Evolutionary conservation across 441 rosid species (phyloP).

Genomic region (Francoa sonchifolia): DNA sequence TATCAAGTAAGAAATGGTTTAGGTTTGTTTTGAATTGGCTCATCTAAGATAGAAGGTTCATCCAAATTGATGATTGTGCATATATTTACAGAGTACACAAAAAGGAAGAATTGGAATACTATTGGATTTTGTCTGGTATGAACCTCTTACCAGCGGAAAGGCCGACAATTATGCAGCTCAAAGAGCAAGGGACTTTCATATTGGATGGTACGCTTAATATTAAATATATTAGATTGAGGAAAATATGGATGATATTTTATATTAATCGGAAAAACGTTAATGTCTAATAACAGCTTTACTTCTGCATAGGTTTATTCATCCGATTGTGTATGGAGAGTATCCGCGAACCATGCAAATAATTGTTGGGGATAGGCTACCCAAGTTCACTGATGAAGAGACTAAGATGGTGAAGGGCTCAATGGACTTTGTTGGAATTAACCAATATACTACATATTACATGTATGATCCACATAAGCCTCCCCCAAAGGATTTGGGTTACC

Average conservation of each 20-base stretch:
- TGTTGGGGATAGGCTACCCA: slow-evolving; percentile 61
- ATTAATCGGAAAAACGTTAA: no score
- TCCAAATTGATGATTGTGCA: neutral
- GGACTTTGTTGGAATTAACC: slow-evolving; percentile 86
- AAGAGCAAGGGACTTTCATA: slow-evolving; percentile 89
- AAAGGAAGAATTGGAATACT: slow-evolving; percentile 84
- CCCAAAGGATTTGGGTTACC: slow-evolving; percentile 48
- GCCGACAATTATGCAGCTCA: slow-evolving; percentile 83
- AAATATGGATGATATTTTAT: no score
- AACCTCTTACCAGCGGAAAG: slow-evolving; percentile 78
- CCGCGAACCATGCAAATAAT: slow-evolving; percentile 74
- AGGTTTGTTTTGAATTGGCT: no score
- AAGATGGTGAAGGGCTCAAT: slow-evolving; percentile 80
- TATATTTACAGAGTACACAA: slow-evolving; percentile 38
- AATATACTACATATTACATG: slow-evolving; percentile 70
- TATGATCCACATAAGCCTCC: slow-evolving; percentile 34
- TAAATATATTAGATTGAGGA: no score
- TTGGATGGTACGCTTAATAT: slow-evolving; percentile 99
- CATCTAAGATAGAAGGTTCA: no score
- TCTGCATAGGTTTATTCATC: slow-evolving; percentile 67
- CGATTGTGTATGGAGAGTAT: slow-evolving; percentile 77
- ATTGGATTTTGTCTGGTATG: slow-evolving; percentile 89
- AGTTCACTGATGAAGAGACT: slow-evolving; percentile 56
- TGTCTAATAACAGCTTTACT: no score
- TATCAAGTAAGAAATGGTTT: no score